Evolutionary conservation across 257 asterid genomes (phyloP), one percentile per base, ranked within the genome.

Genomic region (Rehmannia glutinosa): DNA sequence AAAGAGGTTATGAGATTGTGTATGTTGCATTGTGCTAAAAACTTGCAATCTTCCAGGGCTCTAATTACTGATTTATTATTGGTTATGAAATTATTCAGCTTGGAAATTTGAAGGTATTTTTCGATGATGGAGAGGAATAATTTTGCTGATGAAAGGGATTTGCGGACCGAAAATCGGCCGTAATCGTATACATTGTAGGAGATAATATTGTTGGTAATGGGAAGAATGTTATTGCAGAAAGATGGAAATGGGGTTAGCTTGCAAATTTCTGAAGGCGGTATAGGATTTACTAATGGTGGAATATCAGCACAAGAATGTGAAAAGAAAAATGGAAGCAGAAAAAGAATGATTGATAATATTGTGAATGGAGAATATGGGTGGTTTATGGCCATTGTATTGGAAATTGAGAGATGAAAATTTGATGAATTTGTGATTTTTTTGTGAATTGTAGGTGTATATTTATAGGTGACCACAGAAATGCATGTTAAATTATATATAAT

Each of bases 1-100:
- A 59, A 67, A 1, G 87, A 68, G 19, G 5, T 59, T 0, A 49
- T 7, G 1, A 91, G 76, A 24, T 80, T 71, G 62, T 92, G 97
- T 5, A 82, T 69, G 84, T 81, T 89, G 56, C 70, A 80, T 45
- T 70, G 82, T 0, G 97, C 95, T 19, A 92, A 64, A 16, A 62
- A 73, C 21, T 20, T 30, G 80, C 98, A 92, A 25, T 89, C 98
- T 27, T 89, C 71, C 9, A 92, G 90, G 0, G 98, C 96, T 0
- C 92, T 76, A 11, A 77, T 20, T 0, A 94, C 87, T n/a, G n/a
- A n/a, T n/a, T n/a, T n/a, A n/a, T n/a, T n/a, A n/a, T n/a, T n/a
- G 0, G 89, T 15, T 24, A 46, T 8, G 58, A 87, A 69, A 4
- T n/a, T n/a, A n/a, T 33, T 1, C n/a, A n/a, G n/a, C 3, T 75